These are phyloP conservation scores for Backusella macrospora DNA, from an alignment of 192 early-diverging fungal species.

Conservation along the genomic window DNA sequence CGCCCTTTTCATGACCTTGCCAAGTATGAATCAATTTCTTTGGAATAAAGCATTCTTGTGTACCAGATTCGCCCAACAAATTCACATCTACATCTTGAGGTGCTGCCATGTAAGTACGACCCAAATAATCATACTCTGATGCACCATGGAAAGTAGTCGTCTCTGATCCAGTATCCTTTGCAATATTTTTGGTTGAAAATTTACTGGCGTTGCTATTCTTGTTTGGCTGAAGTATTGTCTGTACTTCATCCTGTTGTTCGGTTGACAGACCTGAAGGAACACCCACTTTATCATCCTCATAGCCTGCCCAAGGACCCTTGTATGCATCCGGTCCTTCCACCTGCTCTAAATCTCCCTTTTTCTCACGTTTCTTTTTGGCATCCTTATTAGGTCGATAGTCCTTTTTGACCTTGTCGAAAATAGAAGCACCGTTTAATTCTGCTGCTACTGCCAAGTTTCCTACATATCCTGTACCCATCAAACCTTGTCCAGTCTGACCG, in stretches of 20 bases:
- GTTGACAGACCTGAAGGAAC: conserved; percentile 56
- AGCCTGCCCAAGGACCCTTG: conserved; percentile 94
- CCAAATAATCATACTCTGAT: conserved; percentile 86
- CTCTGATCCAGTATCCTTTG: conserved; percentile 62
- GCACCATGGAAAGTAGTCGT: conserved; percentile 87
- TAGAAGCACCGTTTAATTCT: conserved; percentile 54
- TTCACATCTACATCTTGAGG: conserved; percentile 88
- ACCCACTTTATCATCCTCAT: conserved; percentile 79
- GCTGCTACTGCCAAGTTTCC: conserved; percentile 62
- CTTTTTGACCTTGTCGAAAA: conserved; percentile 51
- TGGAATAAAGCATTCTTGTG: conserved; percentile 83
- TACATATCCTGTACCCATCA: conserved; percentile 60
- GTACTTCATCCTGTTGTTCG: conserved; percentile 47
- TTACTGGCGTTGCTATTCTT: neutral
- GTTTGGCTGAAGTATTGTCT: conserved; percentile 35
- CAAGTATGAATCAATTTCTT: conserved; percentile 89
- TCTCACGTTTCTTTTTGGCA: conserved; percentile 67
- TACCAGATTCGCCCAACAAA: conserved; percentile 70
- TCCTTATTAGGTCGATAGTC: conserved; percentile 40
- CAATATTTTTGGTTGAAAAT: conserved; percentile 29
- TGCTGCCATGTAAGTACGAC: conserved; percentile 95
- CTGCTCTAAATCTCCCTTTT: conserved; percentile 73
- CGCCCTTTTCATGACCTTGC: conserved; percentile 90
- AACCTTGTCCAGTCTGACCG: conserved; percentile 48
- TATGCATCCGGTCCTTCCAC: conserved; percentile 79